phyloP scores from a whole-genome alignment of 257 asterid species.

The Jasminum sambac region DNA sequence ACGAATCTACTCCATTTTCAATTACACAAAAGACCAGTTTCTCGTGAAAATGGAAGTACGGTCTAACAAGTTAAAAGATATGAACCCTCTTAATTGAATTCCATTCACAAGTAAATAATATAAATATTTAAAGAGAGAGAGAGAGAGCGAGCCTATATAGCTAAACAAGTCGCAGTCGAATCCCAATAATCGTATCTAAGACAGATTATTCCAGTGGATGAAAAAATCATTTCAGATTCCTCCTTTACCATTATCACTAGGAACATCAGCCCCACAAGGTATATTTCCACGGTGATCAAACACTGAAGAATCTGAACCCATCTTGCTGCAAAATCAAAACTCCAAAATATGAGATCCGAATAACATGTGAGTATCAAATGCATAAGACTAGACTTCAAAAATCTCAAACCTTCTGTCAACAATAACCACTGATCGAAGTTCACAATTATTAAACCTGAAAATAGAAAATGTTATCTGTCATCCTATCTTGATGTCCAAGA shows the following conservation, averaged over 20 bases:
- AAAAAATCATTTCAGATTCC: slow-evolving; percentile 3
- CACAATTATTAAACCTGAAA: slow-evolving; percentile 84
- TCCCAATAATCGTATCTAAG: not conserved
- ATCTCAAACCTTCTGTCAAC: slow-evolving; percentile 67
- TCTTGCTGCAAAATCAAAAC: slow-evolving; percentile 47
- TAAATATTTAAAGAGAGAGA: too few relatives aligned
- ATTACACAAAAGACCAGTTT: not conserved
- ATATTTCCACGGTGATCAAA: slow-evolving; percentile 70
- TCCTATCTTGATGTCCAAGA: not conserved
- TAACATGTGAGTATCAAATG: not conserved
- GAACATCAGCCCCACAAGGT: slow-evolving; percentile 62
- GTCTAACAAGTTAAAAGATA: too few relatives aligned
- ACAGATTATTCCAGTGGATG: not conserved
- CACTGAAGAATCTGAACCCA: slow-evolving; percentile 50
- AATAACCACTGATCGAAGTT: slow-evolving; percentile 77
- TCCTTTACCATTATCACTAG: slow-evolving; percentile 44
- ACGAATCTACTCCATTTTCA: not conserved
- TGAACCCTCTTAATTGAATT: not conserved
- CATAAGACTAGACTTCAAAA: not conserved
- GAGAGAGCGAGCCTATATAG: too few relatives aligned
- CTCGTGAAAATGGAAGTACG: not conserved
- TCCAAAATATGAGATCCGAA: slow-evolving; percentile 6
- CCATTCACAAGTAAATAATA: not conserved
- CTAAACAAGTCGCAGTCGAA: not conserved
- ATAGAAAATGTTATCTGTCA: not conserved